Evolutionary conservation across 2,329 filamentous ascomycete genomes (phyloP), one percentile per base, ranked within the genome.

Genomic region (Fusarium sulawesiense): DNA sequence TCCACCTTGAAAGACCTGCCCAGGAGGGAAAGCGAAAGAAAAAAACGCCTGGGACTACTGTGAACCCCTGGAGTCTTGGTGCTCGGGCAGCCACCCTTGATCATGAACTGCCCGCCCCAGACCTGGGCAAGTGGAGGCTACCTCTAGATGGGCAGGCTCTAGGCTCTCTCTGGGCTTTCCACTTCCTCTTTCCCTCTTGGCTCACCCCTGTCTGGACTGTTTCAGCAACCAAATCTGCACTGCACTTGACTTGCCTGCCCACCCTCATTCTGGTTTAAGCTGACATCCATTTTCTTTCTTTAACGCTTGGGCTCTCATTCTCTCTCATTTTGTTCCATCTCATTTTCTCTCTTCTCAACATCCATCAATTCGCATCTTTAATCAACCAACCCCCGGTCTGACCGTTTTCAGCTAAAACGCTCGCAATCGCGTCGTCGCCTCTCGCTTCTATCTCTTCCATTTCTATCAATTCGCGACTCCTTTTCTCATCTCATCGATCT

Each of bases 261-360:
- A 37, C 34, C 57, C 60, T 45, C 49, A 44, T 18, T 46, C 55
- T 53, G 46, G 48, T 62, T 29, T 45, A 65, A 65, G 62, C 68
- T 68, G 67, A 65, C 68, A 71, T 71, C 57, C 48, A 40, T 51
- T 51, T 51, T 51, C 48, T 51, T 51, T 51, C 54, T 69, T 66
- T 64, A 45, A 66, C 66, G 60, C 59, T 61, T 60, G 56, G 48
- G 58, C 60, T 64, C 64, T 71, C 59, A 64, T 65, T 68, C 60
- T 68, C 55, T 40, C 46, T 54, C 53, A 45, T 47, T 67, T 68
- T 54, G 49, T 56, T 66, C 42, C 56, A 8, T 69, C 61, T 69
- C 55, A 66, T 72, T 69, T 66, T 66, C 69, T 71, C 56, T 67
- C 63, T 50, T 64, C 55, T 71, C 64, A 68, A 56, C 66, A 42